Base-by-base conservation (phyloP, 495 filamentous ascomycete genomes). In the Tricharina praecox region DNA sequence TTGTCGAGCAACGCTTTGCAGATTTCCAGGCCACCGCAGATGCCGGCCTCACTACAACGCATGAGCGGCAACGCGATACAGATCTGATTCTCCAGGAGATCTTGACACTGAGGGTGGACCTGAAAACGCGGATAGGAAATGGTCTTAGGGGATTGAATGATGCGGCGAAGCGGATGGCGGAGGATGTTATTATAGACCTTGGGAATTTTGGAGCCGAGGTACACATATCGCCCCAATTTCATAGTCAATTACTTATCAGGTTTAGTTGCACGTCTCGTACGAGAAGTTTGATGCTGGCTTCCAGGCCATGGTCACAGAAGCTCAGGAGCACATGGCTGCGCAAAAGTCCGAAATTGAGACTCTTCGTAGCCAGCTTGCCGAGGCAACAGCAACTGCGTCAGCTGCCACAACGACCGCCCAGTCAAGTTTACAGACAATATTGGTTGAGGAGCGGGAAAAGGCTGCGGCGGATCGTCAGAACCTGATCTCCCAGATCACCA, bases 31-130 rank as follows among this genome's bases (percentile, higher is more conserved):
- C 88, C 54, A 81, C 77, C 15, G 67, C 72, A 21, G 65, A 71
- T 40, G 32, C 30, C 23, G 35, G 32, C 8, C 9, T 15, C 24
- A 15, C 25, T 7, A 35, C 9, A 11, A 9, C 23, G 2, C n/a
- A 48, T 19, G 20, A 24, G 9, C 78, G 84, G 2, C 84, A 82
- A 54, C 77, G 86, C 45, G 80, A 90, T 48, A 92, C 94, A 84
- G 86, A 95, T 53, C 67, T 72, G 23, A 79, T 93, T 19, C 72
- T 97, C 2, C 87, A 90, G 53, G 90, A 92, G 56, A 93, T 96
- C 60, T 86, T 90, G 58, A 73, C 72, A 30, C 70, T 95, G 23
- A 73, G 90, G 19, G 81, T 93, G 63, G 79, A 83, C 38, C 81
- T 95, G 15, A 95, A 94, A 64, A 64, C 71, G 26, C 78, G 78